Conservation (phyloP, 2,329 filamentous ascomycete genomes). For the Aspergillus neotritici region DNA sequence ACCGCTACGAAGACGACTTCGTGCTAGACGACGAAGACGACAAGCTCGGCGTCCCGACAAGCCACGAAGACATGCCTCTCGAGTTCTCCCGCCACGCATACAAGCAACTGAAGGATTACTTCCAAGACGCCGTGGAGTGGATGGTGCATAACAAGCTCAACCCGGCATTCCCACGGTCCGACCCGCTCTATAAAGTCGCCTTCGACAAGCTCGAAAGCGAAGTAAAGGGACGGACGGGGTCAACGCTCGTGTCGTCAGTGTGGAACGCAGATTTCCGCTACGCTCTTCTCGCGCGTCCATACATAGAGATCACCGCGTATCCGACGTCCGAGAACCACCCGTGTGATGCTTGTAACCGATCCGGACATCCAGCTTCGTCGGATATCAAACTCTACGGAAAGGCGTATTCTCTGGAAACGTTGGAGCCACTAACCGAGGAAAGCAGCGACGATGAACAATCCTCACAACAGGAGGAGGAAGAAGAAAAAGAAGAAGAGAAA, state of each 20-base stretch:
- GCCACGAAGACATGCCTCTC: constrained; percentile 55
- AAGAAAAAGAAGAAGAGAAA: constrained; percentile 29
- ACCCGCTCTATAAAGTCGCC: constrained; percentile 61
- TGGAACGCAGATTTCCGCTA: constrained; percentile 65
- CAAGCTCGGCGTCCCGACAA: constrained; percentile 52
- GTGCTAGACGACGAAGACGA: constrained; percentile 58
- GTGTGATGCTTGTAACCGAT: constrained; percentile 68
- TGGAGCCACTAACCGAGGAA: constrained; percentile 57
- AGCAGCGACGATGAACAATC: constrained; percentile 36
- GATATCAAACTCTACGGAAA: constrained; percentile 59
- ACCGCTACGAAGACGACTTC: constrained; percentile 58
- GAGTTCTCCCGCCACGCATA: constrained; percentile 62
- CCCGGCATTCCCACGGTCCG: constrained; percentile 59
- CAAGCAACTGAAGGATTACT: constrained; percentile 65
- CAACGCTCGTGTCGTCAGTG: constrained; percentile 64
- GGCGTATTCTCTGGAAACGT: constrained; percentile 59
- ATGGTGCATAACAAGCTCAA: constrained; percentile 75
- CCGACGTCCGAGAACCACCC: constrained; percentile 42
- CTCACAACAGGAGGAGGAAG: constrained; percentile 2
- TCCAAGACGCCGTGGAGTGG: constrained; percentile 70
- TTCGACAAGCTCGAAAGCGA: constrained; percentile 69
- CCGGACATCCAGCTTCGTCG: constrained; percentile 61
- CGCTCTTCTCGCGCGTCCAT: constrained; percentile 60
- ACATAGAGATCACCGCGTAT: constrained; percentile 49
- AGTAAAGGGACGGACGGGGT: constrained; percentile 60